phyloP scores from a whole-genome alignment of 1,284 basidiomycete genomes.

The Vanrija sp. region DNA sequence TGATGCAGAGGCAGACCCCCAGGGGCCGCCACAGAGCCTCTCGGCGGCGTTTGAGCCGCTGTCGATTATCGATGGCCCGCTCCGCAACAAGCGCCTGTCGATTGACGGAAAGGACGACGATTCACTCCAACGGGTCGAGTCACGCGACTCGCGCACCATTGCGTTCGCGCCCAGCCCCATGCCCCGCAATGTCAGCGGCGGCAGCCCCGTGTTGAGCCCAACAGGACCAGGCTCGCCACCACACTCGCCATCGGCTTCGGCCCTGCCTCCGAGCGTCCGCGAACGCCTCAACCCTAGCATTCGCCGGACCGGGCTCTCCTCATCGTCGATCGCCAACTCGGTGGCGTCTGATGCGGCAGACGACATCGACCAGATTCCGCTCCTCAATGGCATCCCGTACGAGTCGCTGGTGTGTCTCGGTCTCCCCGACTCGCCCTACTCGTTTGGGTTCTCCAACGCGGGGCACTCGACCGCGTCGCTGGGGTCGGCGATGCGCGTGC shows the following conservation, averaged over 20 bases:
- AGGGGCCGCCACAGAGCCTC: slow-evolving; percentile 8
- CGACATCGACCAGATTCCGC: slow-evolving; percentile 1
- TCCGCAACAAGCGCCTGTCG: slow-evolving; percentile 25
- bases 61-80: slow-evolving; percentile 15
- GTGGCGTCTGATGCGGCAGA: slow-evolving; percentile 28
- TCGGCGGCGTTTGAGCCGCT: slow-evolving; percentile 21
- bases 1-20: slow-evolving; percentile 6
- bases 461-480: slow-evolving; percentile 67
- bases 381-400: slow-evolving; percentile 68
- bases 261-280: slow-evolving; percentile 15
- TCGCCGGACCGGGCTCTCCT: slow-evolving; percentile 19
- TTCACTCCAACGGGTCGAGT: slow-evolving; percentile 25
- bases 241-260: slow-evolving; percentile 4
- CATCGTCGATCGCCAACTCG: slow-evolving; percentile 29
- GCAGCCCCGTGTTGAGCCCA: neutral
- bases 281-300: slow-evolving; percentile 19
- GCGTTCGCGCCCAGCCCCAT: slow-evolving; percentile 37
- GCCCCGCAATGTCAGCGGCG: slow-evolving; percentile 4
- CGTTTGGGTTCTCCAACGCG: slow-evolving; percentile 38
- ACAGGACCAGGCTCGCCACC: slow-evolving; percentile 1
- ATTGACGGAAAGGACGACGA: slow-evolving; percentile 13
- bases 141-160: slow-evolving; percentile 33
- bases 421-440: slow-evolving; percentile 70
- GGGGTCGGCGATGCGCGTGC: slow-evolving; percentile 51
- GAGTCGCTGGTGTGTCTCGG: slow-evolving; percentile 72